These are phyloP conservation scores for Loxodes magnus DNA, from an alignment of 73 alveolate genomes.

Conservation along the genomic window DNA sequence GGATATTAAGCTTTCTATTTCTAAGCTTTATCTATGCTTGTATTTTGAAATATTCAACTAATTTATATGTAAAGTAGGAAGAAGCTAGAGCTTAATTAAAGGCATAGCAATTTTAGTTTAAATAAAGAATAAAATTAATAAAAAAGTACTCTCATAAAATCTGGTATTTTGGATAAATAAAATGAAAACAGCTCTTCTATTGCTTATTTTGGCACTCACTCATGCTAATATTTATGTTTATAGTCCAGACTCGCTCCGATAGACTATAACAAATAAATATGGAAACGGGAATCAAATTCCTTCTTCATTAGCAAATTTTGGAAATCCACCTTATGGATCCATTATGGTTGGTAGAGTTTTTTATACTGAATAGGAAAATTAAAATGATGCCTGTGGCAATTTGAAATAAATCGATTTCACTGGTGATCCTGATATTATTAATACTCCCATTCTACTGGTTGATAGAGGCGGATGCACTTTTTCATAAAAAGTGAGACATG, in stretches of 20 bases:
- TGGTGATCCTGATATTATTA: background rate
- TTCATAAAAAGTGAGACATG: conserved; percentile 49
- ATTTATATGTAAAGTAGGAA: too few species aligned
- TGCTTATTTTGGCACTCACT: background rate
- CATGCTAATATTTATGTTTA: background rate
- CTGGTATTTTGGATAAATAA: too few species aligned
- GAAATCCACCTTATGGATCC: conserved; percentile 10
- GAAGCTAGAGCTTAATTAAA: too few species aligned
- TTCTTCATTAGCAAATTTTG: conserved; percentile 3
- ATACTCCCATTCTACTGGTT: conserved; percentile 15
- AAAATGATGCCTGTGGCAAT: background rate
- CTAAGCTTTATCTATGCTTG: too few species aligned
- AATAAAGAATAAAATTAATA: too few species aligned
- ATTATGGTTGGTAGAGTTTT: background rate
- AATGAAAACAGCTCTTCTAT: too few species aligned
- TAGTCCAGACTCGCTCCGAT: background rate
- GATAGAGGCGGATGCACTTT: conserved; percentile 56
- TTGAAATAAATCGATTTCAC: background rate
- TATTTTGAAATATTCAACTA: too few species aligned
- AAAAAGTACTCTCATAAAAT: too few species aligned
- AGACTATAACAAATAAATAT: background rate
- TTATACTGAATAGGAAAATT: background rate
- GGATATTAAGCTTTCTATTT: too few species aligned
- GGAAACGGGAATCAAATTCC: too few species aligned
- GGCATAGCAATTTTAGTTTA: too few species aligned